Evolutionary conservation across 2,329 filamentous ascomycete species (phyloP).

Genomic region (Keithomyces neogunnii): DNA sequence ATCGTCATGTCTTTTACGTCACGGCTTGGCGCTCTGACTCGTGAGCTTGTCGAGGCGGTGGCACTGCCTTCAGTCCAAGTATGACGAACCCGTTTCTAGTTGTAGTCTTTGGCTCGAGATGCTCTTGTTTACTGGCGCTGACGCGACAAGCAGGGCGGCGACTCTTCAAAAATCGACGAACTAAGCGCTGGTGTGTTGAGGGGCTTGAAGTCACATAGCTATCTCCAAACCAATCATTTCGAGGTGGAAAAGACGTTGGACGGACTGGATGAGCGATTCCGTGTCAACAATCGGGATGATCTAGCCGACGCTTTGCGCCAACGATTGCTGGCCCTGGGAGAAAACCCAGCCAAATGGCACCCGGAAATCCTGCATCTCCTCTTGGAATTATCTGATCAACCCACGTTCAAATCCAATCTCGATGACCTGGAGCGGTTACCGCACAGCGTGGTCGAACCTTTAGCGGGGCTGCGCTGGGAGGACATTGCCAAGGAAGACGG

Average conservation of each 20-base stretch:
- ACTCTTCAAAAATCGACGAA: slow-evolving; percentile 29
- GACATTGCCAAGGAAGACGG: slow-evolving; percentile 72
- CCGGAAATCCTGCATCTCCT: slow-evolving; percentile 75
- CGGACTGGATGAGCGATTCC: slow-evolving; percentile 80
- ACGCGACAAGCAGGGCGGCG: slow-evolving; percentile 12
- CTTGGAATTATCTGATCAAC: slow-evolving; percentile 73
- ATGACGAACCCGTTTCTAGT: slow-evolving; percentile 12
- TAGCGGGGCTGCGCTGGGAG: slow-evolving; percentile 60
- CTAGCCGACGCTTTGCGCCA: slow-evolving; percentile 63
- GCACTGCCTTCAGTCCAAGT: slow-evolving; percentile 47
- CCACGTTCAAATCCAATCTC: slow-evolving; percentile 60
- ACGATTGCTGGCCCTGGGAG: slow-evolving; percentile 50
- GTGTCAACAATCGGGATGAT: slow-evolving; percentile 68
- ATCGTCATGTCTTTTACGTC: slow-evolving; percentile 61
- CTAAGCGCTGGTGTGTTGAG: slow-evolving; percentile 42
- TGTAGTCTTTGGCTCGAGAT: too few species aligned
- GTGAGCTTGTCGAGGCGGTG: slow-evolving; percentile 61
- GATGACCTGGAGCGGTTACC: slow-evolving; percentile 51
- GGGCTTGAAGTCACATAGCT: slow-evolving; percentile 44
- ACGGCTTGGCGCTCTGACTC: slow-evolving; percentile 54
- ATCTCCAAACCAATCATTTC: slow-evolving; percentile 66
- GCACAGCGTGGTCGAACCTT: slow-evolving; percentile 29
- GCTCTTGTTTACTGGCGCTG: slow-evolving; percentile 1
- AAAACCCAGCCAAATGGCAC: slow-evolving; percentile 51
- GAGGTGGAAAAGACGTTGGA: slow-evolving; percentile 56